Base-by-base conservation (phyloP, 2,329 filamentous ascomycete species). In the Ceratocystis ficicola region DNA sequence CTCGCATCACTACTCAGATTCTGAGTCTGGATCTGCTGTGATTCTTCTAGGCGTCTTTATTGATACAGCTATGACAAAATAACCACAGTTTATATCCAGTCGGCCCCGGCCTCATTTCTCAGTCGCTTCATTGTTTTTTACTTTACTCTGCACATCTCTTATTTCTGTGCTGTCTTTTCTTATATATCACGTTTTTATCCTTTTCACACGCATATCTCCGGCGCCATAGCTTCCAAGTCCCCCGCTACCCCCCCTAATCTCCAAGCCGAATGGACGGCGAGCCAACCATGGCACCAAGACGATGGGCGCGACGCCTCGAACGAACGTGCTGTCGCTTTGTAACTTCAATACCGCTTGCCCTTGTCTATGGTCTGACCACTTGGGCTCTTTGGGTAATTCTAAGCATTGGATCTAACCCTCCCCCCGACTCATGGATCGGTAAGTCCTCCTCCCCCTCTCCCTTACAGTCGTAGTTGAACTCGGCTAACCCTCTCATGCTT, bases 321-420 rank as follows among this genome's bases (percentile, higher is more conserved):
- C 87, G 91, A 62, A 86, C 84, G 72, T 96, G 91, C 80, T 97
- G 92, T 77, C 78, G 81, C 55, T 83, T 85, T 68, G 81, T 88
- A 64, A 89, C 85, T 30, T 96, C 91, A 75, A 89, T 95, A 70
- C 93, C 93, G n/a, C 80, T 97, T 20, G 79, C 79, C 32, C 96
- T 97, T 73, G 89, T 97, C 67, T 96, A 96, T 73, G 83, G 87
- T 66, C 76, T 96, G 70, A 93, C 90, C n/a, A 88, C 88, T 10
- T 99, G 94, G 94, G 92, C 90, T 1, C 83, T 88, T n/a, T 96
- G 88, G 81, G 91, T 96, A 7, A 83, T 92, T 71, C 81, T 88
- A 61, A 86, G 80, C 66, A 88, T 96, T 68, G 88, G 89, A 64
- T 79, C 81, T 32, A 77, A 76, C 63, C 77, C 80, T 22, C 76